phyloP scores from a whole-genome alignment of 2,329 filamentous ascomycete species.

The Trichophyton simii region DNA sequence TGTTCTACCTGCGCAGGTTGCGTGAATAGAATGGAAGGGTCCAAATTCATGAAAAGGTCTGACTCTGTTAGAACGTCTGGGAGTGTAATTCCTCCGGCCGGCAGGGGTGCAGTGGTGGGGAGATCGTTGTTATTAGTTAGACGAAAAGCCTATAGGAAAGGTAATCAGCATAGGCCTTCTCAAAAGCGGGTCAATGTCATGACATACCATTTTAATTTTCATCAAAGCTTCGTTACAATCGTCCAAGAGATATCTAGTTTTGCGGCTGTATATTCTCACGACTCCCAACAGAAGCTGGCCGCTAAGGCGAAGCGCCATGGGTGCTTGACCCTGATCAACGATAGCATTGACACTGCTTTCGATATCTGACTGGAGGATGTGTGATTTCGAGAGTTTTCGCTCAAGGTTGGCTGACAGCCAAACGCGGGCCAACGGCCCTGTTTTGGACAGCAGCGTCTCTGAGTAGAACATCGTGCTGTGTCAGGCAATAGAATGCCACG shows the following conservation, averaged over 20 bases:
- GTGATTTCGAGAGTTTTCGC: slow-evolving; percentile 94
- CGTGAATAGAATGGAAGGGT: slow-evolving; percentile 71
- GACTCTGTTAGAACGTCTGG: slow-evolving; percentile 89
- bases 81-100: slow-evolving; percentile 73
- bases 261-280: slow-evolving; percentile 92
- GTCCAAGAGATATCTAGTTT: slow-evolving; percentile 88
- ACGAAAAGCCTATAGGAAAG: slow-evolving; percentile 62
- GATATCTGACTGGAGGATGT: slow-evolving; percentile 88
- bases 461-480: slow-evolving; percentile 82
- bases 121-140: slow-evolving; percentile 91
- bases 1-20: slow-evolving; percentile 46
- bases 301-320: slow-evolving; percentile 85
- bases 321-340: slow-evolving; percentile 81
- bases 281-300: slow-evolving; percentile 91
- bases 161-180: slow-evolving; percentile 21
- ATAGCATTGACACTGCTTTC: slow-evolving; percentile 91
- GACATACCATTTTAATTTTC: slow-evolving; percentile 91
- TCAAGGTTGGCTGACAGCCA: slow-evolving; percentile 97
- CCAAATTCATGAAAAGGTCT: slow-evolving; percentile 72
- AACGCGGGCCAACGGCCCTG: slow-evolving; percentile 88
- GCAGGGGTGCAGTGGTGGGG: slow-evolving; percentile 65
- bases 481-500: neutral
- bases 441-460: slow-evolving; percentile 89
- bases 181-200: neutral
- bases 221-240: slow-evolving; percentile 95